Evolutionary conservation across 257 asterid species (phyloP).

Genomic region (Primulina tabacum): DNA sequence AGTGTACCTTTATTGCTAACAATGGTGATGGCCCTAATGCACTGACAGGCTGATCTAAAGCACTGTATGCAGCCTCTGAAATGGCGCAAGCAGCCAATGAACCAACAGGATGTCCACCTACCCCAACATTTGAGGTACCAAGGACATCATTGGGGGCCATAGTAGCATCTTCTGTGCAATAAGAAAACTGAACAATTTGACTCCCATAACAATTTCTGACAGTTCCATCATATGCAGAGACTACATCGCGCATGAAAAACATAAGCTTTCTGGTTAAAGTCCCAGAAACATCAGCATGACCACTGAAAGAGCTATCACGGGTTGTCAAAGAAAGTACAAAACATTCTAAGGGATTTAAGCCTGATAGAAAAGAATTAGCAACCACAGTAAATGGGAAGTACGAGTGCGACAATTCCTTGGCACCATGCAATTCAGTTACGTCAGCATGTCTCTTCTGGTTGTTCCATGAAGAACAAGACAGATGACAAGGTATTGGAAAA

Average conservation of each 20-base stretch:
- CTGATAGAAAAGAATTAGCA: constrained; percentile 59
- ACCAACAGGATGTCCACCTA: constrained; percentile 90
- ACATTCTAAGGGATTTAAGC: constrained; percentile 79
- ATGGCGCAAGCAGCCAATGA: constrained; percentile 93
- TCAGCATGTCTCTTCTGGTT: constrained; percentile 37
- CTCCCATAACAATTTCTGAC: constrained; percentile 77
- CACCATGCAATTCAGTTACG: constrained; percentile 26
- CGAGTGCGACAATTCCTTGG: constrained; percentile 30
- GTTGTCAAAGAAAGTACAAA: constrained; percentile 74
- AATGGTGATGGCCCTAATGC: constrained; percentile 88
- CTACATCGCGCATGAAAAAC: constrained; percentile 87
- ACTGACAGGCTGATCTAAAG: constrained; percentile 92
- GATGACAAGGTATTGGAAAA: constrained; percentile 58
- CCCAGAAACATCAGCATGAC: constrained; percentile 94
- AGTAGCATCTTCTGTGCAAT: constrained; percentile 27
- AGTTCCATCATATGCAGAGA: constrained; percentile 79
- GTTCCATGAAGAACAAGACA: constrained; percentile 84
- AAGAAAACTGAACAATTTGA: constrained; percentile 73
- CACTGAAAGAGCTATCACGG: constrained; percentile 91
- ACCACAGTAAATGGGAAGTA: constrained; percentile 70
- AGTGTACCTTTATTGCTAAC: constrained; percentile 67
- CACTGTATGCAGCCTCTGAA: constrained; percentile 93
- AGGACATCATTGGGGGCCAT: constrained; percentile 20
- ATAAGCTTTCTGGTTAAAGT: constrained; percentile 60
- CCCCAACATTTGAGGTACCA: constrained; percentile 18